These are phyloP conservation scores for Phytophthora pinifolia DNA, from an alignment of 352 stramenopile species.

Conservation along the genomic window DNA sequence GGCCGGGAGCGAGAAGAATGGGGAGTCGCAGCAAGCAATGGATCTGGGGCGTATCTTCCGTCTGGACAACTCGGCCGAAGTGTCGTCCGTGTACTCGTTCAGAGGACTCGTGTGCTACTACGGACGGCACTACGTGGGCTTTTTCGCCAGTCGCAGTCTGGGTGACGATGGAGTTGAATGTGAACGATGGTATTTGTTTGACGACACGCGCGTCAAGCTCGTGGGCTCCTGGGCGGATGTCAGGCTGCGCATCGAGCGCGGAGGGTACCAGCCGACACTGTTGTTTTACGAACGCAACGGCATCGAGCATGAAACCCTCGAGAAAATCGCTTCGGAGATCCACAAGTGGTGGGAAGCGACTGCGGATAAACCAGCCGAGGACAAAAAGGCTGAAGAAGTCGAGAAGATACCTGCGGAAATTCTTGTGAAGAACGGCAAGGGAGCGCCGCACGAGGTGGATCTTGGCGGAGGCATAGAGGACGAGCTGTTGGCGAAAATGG, in stretches of 20 bases:
- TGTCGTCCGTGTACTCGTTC: conserved; percentile 61
- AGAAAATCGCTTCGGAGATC: conserved; percentile 66
- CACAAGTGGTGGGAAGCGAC: conserved; percentile 77
- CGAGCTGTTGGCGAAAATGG: conserved; percentile 34
- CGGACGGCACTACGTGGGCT: conserved; percentile 82
- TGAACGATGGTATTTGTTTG: conserved; percentile 82
- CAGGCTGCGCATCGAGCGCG: conserved; percentile 66
- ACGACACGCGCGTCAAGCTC: conserved; percentile 80
- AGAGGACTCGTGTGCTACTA: conserved; percentile 87
- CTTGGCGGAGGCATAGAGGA: conserved; percentile 27
- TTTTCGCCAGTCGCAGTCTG: conserved; percentile 73
- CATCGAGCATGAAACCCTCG: conserved; percentile 60
- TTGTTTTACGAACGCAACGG: conserved; percentile 82
- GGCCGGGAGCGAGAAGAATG: conserved; percentile 13
- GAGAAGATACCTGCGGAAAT: conserved; percentile 15
- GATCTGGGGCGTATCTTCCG: conserved; percentile 73
- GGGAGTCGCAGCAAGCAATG: conserved; percentile 49
- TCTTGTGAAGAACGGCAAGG: conserved; percentile 21
- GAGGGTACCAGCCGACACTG: conserved; percentile 80
- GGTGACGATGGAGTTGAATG: conserved; percentile 47
- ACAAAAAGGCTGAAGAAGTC: conserved; percentile 12
- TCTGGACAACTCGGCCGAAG: conserved; percentile 38
- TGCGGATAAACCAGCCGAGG: conserved; percentile 25
- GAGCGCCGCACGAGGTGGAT: conserved; percentile 33
- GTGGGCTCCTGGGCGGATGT: conserved; percentile 78